A percentile compares a stretch with the other conserved stretches of the same genome.
Conservation (phyloP, 495 filamentous ascomycete genomes). For the Niebla homalea region DNA sequence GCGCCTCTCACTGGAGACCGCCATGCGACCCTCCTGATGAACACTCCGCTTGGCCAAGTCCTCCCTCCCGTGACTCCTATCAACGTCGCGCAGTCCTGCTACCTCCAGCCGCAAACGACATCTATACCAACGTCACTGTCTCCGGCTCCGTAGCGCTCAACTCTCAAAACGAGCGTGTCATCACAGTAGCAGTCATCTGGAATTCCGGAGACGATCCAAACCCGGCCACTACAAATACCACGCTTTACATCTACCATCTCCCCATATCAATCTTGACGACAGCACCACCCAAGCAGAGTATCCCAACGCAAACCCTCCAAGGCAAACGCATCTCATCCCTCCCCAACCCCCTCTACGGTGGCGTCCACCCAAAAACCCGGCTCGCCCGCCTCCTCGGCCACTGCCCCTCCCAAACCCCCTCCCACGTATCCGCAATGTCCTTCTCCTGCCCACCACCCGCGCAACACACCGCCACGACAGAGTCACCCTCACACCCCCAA, state of each 20-base stretch:
- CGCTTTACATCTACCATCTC: constrained; percentile 4
- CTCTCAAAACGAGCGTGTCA: background rate
- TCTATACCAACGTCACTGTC: background rate
- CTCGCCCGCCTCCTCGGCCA: background rate
- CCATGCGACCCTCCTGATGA: too few species aligned
- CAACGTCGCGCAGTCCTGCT: too few species aligned
- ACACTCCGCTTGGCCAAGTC: too few species aligned
- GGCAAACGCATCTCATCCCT: constrained; percentile 5
- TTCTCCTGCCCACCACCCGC: background rate
- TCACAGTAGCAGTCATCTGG: constrained; percentile 5
- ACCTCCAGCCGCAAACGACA: background rate
- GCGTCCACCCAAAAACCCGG: background rate
- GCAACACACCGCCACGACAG: background rate
- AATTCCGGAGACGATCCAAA: too few species aligned
- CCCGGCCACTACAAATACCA: too few species aligned
- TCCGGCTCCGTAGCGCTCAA: background rate
- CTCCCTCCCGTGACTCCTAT: too few species aligned
- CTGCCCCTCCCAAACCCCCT: background rate
- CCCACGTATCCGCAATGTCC: background rate
- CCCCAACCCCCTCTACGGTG: background rate
- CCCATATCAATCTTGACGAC: background rate
- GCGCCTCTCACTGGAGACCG: too few species aligned
- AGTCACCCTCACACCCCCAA: background rate
- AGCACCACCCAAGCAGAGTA: background rate
- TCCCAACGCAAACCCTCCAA: background rate